Base-by-base conservation (phyloP, 2,329 filamentous ascomycete genomes). In the Fusarium sp. region DNA sequence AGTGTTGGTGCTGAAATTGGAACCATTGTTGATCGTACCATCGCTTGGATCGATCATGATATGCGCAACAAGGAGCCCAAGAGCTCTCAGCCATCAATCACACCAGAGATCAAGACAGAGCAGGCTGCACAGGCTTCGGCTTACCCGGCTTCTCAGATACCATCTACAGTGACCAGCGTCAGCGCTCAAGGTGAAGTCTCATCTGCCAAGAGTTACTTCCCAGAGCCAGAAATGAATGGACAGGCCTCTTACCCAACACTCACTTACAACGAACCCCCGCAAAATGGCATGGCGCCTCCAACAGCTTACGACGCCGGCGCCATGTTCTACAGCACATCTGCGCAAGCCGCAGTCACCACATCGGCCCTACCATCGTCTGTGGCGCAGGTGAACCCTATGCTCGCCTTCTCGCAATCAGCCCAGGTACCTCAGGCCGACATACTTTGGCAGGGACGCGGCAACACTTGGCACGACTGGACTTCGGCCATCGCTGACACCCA, bases 401-500 rank as follows among this genome's bases (percentile, higher is more conserved):
- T 82, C 6, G 74, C 78, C 3, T 85, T 83, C 4, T 78, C 81
- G 3, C 80, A 82, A 58, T 73, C 81, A 5, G 73, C 78, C 7
- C 82, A 76, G n/a, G 72, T 78, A 20, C 70, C 69, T 9, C 72
- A 76, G 30, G 63, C 75, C 7, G 77, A 78, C n/a, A 74, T 76
- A 63, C 75, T 80, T 67, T 81, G 76, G 79, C 76, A 76, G 37
- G 66, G 67, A 13, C 74, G 78, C 5, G 80, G 79, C 10, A 87
- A 83, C 63, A 80, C 84, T 0, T 88, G 86, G 86, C 81, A 85
- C 18, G 83, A 87, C 75, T 88, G 86, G 86, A 84, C 85, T 11
- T 80, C 82, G 1, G 84, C 85, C 55, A 83, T 88, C 28, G 80
- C 82, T 34, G 82, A 85, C 67, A 83, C 77, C 34, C 83, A 85